phyloP scores from a whole-genome alignment of 352 stramenopile species.

The Phytophthora litchii region DNA sequence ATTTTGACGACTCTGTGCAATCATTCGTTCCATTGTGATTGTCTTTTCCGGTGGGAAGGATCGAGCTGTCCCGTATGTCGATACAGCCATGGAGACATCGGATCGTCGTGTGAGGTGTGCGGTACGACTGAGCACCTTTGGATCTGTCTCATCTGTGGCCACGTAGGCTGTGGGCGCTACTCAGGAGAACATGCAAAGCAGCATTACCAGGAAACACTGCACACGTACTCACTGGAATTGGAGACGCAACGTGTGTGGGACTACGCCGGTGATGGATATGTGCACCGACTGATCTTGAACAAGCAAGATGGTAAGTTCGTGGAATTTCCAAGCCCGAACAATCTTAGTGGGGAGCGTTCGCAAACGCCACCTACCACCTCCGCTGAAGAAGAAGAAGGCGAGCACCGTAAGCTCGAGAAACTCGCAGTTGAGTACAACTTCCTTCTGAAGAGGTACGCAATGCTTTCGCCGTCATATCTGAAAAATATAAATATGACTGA shows the following conservation, averaged over 20 bases:
- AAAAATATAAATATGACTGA: background rate
- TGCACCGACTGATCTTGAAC: conserved; percentile 89
- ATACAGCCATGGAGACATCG: conserved; percentile 95
- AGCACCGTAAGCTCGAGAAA: conserved; percentile 96
- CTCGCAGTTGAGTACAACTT: conserved; percentile 97
- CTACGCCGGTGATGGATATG: conserved; percentile 92
- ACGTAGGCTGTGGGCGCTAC: conserved; percentile 97
- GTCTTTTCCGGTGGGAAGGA: conserved; percentile 94
- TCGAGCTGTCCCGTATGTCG: conserved; percentile 96
- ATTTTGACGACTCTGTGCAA: conserved; percentile 98
- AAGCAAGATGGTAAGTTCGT: conserved; percentile 96
- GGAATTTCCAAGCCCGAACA: conserved; percentile 92
- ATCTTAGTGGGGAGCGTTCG: conserved; percentile 69
- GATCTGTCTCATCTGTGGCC: conserved; percentile 96
- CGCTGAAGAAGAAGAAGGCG: conserved; percentile 89
- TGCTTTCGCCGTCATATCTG: background rate
- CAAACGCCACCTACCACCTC: conserved; percentile 64
- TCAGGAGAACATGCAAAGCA: conserved; percentile 94
- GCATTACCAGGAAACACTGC: conserved; percentile 93
- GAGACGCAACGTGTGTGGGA: conserved; percentile 97
- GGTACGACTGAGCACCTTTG: conserved; percentile 94
- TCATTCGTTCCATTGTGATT: conserved; percentile 98
- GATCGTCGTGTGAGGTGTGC: conserved; percentile 94
- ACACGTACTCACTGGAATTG: conserved; percentile 96
- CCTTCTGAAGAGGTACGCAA: conserved; percentile 89